phyloP scores from a whole-genome alignment of 768 basidiomycete genomes.

The Coprinellus aureogranulatus region DNA sequence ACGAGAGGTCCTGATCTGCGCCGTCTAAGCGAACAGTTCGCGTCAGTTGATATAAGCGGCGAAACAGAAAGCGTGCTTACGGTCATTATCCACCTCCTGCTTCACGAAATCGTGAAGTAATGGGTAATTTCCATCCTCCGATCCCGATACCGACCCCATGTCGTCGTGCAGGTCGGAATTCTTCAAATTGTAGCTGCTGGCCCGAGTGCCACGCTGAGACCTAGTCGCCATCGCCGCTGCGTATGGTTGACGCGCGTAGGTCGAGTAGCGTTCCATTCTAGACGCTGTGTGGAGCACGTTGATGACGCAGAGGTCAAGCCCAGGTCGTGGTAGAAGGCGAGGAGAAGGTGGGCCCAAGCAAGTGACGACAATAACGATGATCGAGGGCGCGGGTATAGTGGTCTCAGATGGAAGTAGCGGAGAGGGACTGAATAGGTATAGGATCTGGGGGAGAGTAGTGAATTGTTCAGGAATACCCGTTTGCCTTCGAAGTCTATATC shows the following conservation, averaged over 20 bases:
- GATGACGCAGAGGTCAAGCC: background rate
- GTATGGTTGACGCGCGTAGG: slow-evolving; percentile 3
- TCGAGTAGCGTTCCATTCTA: slow-evolving; percentile 1
- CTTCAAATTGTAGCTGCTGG: background rate
- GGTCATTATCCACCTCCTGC: slow-evolving; percentile 45
- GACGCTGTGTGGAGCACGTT: background rate
- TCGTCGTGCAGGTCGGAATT: slow-evolving; percentile 31
- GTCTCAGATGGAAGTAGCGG: slow-evolving; percentile 11
- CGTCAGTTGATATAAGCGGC: slow-evolving; percentile 6
- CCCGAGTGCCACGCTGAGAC: background rate
- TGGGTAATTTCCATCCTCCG: slow-evolving; percentile 51
- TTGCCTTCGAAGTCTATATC: slow-evolving; percentile 5
- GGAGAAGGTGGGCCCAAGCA: background rate
- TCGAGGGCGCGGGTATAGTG: slow-evolving; percentile 4
- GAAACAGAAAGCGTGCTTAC: slow-evolving; percentile 27
- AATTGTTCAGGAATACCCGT: background rate
- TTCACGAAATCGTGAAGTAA: slow-evolving; percentile 36
- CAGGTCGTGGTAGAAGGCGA: background rate
- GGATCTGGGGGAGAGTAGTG: slow-evolving; percentile 17
- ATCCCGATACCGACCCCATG: slow-evolving; percentile 52
- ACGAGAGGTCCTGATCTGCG: slow-evolving; percentile 30
- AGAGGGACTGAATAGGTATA: slow-evolving; percentile 1
- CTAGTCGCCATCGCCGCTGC: slow-evolving; percentile 1
- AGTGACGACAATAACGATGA: slow-evolving; percentile 2
- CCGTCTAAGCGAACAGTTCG: slow-evolving; percentile 24